These are phyloP conservation scores for Torulaspora microellipsoides DNA, from an alignment of 805 yeast species.

Conservation along the genomic window DNA sequence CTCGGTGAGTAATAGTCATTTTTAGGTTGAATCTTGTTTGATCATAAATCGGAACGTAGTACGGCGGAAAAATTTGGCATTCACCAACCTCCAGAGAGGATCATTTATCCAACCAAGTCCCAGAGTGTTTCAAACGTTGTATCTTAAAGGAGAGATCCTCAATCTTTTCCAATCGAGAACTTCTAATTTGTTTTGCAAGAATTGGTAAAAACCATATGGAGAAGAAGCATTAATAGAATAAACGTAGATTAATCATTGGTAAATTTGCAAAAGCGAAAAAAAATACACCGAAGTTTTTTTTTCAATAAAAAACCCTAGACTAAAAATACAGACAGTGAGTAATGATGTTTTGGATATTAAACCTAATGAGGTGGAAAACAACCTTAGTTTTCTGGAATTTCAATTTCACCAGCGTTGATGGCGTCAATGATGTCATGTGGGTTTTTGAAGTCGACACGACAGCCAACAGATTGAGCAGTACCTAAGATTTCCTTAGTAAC, in stretches of 20 bases:
- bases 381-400: constrained; percentile 42
- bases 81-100: neutral
- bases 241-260: constrained; percentile 8
- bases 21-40: constrained; percentile 61
- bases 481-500: constrained; percentile 98
- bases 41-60: constrained; percentile 85
- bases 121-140: constrained; percentile 79
- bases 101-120: constrained; percentile 50
- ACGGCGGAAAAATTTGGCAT: constrained; percentile 34
- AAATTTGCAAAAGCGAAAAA: constrained; percentile 16
- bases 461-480: constrained; percentile 99
- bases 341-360: constrained; percentile 23
- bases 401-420: constrained; percentile 97
- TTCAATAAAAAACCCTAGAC: constrained; percentile 29
- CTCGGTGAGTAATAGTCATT: constrained; percentile 71
- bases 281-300: constrained; percentile 24
- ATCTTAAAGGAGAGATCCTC: constrained; percentile 11
- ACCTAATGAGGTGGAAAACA: constrained; percentile 22
- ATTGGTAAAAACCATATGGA: neutral
- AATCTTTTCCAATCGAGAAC: neutral
- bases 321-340: constrained; percentile 29
- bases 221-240: constrained; percentile 2
- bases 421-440: constrained; percentile 99
- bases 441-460: constrained; percentile 99
- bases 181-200: neutral